phyloP scores from a whole-genome alignment of 768 basidiomycete species.

The Hygrophorus pudorinus region DNA sequence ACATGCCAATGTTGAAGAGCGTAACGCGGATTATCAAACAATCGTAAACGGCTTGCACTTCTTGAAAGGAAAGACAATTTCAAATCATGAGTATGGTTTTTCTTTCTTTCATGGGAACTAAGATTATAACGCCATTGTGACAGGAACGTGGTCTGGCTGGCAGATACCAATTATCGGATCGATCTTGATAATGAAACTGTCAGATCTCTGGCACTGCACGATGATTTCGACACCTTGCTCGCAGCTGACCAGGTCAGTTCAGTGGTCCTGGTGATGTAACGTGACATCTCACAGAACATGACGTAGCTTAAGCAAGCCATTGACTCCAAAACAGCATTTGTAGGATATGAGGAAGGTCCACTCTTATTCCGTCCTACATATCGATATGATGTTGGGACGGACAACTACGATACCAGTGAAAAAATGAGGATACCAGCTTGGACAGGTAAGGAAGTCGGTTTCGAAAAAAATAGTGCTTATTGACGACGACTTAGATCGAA shows the following conservation, averaged over 20 bases:
- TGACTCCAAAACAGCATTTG: conserved; percentile 63
- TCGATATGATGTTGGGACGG: conserved; percentile 75
- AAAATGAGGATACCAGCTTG: conserved; percentile 95
- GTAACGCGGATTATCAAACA: conserved; percentile 87
- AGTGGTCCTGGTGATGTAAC: background rate
- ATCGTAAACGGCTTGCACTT: conserved; percentile 81
- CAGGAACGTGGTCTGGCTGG: conserved; percentile 90
- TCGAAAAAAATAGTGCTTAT: conserved; percentile 1
- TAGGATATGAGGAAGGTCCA: conserved; percentile 82
- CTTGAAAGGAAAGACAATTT: conserved; percentile 78
- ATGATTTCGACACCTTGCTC: conserved; percentile 65
- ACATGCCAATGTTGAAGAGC: conserved; percentile 78
- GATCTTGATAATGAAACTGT: conserved; percentile 78
- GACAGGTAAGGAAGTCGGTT: conserved; percentile 56
- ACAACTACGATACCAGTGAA: conserved; percentile 90
- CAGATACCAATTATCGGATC: conserved; percentile 93
- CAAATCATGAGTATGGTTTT: conserved; percentile 73
- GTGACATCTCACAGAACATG: conserved; percentile 4
- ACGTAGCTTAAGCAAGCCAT: conserved; percentile 64
- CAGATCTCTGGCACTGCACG: conserved; percentile 48
- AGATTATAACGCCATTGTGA: background rate
- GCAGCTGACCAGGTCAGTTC: conserved; percentile 74
- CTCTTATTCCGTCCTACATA: conserved; percentile 92
- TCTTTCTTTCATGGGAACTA: background rate
- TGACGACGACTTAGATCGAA: conserved; percentile 59